A percentile compares a stretch with the other conserved stretches of the same genome.
phyloP scores from a whole-genome alignment of 2,329 filamentous ascomycete species.

The Hypoxylon sp. region DNA sequence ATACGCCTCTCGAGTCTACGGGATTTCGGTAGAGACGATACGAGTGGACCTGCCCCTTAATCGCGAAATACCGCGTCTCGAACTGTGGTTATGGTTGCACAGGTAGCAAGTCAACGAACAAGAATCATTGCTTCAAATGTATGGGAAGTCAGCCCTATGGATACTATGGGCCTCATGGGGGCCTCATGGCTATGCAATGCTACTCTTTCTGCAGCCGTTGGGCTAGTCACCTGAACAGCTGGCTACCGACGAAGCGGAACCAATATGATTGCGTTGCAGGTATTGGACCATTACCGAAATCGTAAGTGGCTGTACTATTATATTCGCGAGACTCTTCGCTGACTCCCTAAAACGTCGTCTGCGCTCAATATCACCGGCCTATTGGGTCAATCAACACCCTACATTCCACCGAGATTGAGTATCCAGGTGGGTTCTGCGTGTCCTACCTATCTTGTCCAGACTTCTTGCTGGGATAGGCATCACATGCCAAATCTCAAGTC shows the following conservation, averaged over 20 bases:
- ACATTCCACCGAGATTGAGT: constrained; percentile 29
- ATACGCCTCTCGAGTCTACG: constrained; percentile 16
- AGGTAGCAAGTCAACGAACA: constrained; percentile 19
- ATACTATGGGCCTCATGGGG: constrained; percentile 11
- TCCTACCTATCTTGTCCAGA: constrained; percentile 26
- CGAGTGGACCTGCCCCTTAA: constrained; percentile 12
- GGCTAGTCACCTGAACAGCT: constrained; percentile 27
- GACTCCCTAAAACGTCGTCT: constrained; percentile 13
- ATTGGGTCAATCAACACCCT: constrained; percentile 31
- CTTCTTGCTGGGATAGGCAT: constrained; percentile 16
- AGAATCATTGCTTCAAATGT: constrained; percentile 2
- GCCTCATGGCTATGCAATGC: constrained; percentile 33
- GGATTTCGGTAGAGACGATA: constrained; percentile 14
- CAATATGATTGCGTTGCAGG: constrained; percentile 19
- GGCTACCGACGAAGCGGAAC: constrained; percentile 32
- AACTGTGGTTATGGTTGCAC: constrained; percentile 15
- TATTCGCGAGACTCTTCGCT: constrained; percentile 15
- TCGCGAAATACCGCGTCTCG: background rate
- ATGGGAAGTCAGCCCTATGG: constrained; percentile 35
- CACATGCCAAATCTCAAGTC: constrained; percentile 31
- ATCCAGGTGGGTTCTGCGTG: constrained; percentile 23
- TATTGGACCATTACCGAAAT: constrained; percentile 32
- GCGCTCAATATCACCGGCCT: constrained; percentile 9
- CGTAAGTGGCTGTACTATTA: constrained; percentile 25
- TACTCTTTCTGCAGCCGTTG: constrained; percentile 21